Evolutionary conservation across 495 filamentous ascomycete species (phyloP), one percentile per base, ranked within the genome.

Genomic region (Pyrenula massariospora): DNA sequence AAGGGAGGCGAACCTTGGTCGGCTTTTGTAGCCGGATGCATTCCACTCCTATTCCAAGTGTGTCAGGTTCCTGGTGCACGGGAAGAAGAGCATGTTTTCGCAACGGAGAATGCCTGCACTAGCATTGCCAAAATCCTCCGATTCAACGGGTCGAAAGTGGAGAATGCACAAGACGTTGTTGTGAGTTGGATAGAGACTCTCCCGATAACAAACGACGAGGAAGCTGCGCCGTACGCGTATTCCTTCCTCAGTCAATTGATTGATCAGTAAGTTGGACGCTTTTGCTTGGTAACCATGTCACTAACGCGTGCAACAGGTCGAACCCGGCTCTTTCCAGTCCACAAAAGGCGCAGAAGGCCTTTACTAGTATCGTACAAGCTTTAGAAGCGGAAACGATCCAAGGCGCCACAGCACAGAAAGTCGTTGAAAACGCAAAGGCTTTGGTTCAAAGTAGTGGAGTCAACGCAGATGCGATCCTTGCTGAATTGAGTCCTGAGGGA

Each of bases 141-240:
- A 62, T 95, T 81, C 75, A 96, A 96, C 70, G 65, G 79, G 1
- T 76, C 75, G 57, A 88, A 86, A 68, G 82, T 98, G 21, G 71
- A 70, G 48, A 84, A 90, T 64, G 71, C 83, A 21, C 83, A 90
- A 62, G 77, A 87, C 24, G 75, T 96, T 25, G 81, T 87, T 24
- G 68, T 70, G 25, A 84, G 82, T 66, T 99, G 94, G 94, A 73
- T 99, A 23, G 83, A 87, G 22, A 95, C 89, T 0, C 73, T 99
- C 23, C 94, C 94, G 1, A 85, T 99, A 50, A 84, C 85, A 2
- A 95, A 94, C 65, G 94, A 99, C 61, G 94, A 97, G 68, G 94
- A 97, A 73, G 94, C 93, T 2, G 94, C 94, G 2, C 93, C 94
- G 24, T 97, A 95, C 66, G 91, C 91, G 0, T 99, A 99, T 68